Evolutionary conservation across 73 alveolate genomes (phyloP).

Genomic region (Paramecium octaurelia): DNA sequence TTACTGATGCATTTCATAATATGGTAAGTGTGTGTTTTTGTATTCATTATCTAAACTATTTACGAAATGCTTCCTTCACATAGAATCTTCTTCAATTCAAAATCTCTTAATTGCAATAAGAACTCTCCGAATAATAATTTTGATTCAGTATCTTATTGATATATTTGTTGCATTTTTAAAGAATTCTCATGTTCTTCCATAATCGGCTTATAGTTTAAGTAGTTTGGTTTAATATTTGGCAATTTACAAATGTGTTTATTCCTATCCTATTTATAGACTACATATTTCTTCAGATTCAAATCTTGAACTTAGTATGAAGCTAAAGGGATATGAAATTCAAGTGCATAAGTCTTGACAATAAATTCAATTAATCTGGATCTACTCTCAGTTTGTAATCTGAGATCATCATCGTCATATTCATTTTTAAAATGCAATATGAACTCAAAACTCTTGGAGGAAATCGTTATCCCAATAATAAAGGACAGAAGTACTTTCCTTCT

Average conservation of each 20-base stretch:
- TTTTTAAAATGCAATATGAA: constrained; percentile 22
- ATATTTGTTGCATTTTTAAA: not conserved
- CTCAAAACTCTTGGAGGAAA: not conserved
- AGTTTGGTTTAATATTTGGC: not conserved
- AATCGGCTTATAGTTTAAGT: not conserved
- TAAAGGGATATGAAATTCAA: not conserved
- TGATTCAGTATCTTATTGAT: not conserved
- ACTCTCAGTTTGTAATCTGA: not conserved
- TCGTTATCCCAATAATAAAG: constrained; percentile 1
- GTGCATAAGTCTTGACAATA: not conserved
- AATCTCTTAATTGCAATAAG: not conserved
- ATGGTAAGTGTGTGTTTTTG: not conserved
- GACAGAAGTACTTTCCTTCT: constrained; percentile 1
- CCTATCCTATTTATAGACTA: constrained; percentile 10
- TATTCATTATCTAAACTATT: not conserved
- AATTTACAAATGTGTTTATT: not conserved
- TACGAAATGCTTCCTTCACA: not conserved
- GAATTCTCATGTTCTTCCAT: not conserved
- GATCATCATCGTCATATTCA: constrained; percentile 42
- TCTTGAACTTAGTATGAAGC: constrained; percentile 25
- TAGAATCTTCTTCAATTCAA: not conserved
- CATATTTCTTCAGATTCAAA: constrained; percentile 14
- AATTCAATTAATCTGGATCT: constrained; percentile 19
- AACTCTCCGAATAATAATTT: not conserved
- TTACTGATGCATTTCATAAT: not conserved